Base-by-base conservation (phyloP, 2,329 filamentous ascomycete species). In the Raffaelea albimanens region DNA sequence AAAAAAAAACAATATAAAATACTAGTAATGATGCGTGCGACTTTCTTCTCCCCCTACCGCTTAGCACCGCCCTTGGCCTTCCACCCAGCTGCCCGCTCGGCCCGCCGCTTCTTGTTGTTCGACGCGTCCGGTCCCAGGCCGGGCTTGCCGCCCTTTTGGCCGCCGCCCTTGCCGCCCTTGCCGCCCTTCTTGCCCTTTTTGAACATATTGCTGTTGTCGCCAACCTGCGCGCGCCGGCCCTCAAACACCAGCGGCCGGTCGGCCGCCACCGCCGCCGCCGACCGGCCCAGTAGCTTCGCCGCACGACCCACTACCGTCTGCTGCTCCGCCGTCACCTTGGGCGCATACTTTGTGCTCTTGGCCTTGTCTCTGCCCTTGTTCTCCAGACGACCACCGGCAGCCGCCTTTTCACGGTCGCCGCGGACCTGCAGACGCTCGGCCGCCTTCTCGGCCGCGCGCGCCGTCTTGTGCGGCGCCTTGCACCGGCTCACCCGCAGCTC, bases 401-500 rank as follows among this genome's bases (percentile, higher is more conserved):
- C n/a, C n/a, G n/a, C n/a, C n/a, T n/a, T n/a, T 3, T 43, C 41
- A 14, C 40, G 40, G 14, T 22, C 18, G 19, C 41, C 21, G 45
- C 44, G 46, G 16, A 4, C 14, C 33, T 51, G 47, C 21, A 29
- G 10, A 10, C 44, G 44, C 49, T 68, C 66, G 52, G 68, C 73
- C 53, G 75, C 60, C 41, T 65, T 63, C 54, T 68, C 75, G 49
- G 78, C 63, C 46, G 76, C 75, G 23, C 72, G 65, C 36, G 67
- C 63, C 7, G 77, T 81, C 64, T 79, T 80, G 59, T 76, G 73
- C 33, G 76, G 77, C 49, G 85, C 85, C 65, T 89, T 91, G 60
- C 93, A 93, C 51, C 93, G 82, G 43, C 80, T 84, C 42, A 98
- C 90, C 46, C 93, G 85, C 31, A 98, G 73, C 55, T 83, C 78